Conservation (phyloP, 202 grass and related monocot species). For the Cymbopogon flexuosus region DNA sequence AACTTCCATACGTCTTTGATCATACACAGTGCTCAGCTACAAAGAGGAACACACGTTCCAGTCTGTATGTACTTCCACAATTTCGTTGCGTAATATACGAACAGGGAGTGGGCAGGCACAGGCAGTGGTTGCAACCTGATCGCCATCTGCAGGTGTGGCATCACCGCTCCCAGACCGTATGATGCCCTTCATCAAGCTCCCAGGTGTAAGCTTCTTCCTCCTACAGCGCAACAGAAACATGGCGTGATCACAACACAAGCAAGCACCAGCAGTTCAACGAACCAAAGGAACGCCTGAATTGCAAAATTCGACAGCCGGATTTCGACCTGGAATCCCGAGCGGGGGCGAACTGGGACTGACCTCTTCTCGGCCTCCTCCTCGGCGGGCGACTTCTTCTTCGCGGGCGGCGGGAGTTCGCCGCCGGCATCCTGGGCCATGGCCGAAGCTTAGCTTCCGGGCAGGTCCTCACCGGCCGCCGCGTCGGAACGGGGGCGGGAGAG, state of each 20-base stretch:
- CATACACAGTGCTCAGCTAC: not conserved
- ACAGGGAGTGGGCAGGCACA: not conserved
- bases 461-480: not conserved
- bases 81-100: not conserved
- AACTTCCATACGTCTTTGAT: not conserved
- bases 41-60: not conserved
- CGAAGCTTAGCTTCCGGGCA: conserved; percentile 34
- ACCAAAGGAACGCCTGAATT: not conserved
- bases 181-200: conserved; percentile 89
- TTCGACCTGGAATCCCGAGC: not conserved
- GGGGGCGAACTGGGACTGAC: not conserved
- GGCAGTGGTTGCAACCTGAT: conserved; percentile 50
- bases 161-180: conserved; percentile 61
- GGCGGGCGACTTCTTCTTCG: conserved; percentile 60
- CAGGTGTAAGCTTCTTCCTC: conserved; percentile 82
- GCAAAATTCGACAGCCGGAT: not conserved
- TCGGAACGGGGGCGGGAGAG: not conserved
- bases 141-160: conserved; percentile 58
- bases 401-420: conserved; percentile 38
- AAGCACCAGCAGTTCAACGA: not conserved
- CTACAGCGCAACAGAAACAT: conserved; percentile 33
- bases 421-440: conserved; percentile 43
- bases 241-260: not conserved
- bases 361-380: conserved; percentile 76
- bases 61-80: not conserved